Conservation (phyloP, 441 rosid species). For the Mallotus repandus region DNA sequence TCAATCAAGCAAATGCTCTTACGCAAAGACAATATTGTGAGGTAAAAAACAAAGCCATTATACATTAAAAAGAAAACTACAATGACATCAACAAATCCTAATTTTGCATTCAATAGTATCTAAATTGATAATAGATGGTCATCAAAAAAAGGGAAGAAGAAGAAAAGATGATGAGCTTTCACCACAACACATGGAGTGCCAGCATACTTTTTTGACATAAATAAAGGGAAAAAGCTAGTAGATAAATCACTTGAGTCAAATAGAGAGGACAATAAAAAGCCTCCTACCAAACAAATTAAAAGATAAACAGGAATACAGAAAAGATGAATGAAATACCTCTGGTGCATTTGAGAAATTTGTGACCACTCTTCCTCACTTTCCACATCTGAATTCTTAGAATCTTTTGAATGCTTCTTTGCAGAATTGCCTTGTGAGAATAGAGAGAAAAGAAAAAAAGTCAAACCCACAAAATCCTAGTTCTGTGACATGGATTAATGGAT, state of each 20-base stretch:
- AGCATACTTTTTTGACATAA: background rate
- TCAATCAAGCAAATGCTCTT: background rate
- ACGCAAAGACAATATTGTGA: background rate
- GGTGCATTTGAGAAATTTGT: constrained; percentile 53
- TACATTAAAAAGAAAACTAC: background rate
- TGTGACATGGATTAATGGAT: too few species aligned
- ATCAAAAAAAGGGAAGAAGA: background rate
- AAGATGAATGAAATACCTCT: constrained; percentile 42
- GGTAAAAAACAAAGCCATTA: background rate
- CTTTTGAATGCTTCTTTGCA: constrained; percentile 36
- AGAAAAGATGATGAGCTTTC: background rate
- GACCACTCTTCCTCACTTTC: constrained; percentile 74
- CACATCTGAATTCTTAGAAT: constrained; percentile 32
- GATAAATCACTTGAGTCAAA: background rate
- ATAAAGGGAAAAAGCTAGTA: background rate
- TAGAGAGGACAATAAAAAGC: background rate
- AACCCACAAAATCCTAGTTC: background rate
- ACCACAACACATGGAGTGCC: background rate
- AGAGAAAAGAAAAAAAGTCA: constrained; percentile 2
- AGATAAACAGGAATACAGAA: background rate
- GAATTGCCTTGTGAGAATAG: constrained; percentile 31
- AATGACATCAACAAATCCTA: background rate
- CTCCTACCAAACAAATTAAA: background rate
- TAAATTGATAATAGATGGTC: background rate
- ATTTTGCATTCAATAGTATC: background rate